Evolutionary conservation across 2,329 filamentous ascomycete species (phyloP), one percentile per base, ranked within the genome.

Genomic region (Penicillium brasilianum): DNA sequence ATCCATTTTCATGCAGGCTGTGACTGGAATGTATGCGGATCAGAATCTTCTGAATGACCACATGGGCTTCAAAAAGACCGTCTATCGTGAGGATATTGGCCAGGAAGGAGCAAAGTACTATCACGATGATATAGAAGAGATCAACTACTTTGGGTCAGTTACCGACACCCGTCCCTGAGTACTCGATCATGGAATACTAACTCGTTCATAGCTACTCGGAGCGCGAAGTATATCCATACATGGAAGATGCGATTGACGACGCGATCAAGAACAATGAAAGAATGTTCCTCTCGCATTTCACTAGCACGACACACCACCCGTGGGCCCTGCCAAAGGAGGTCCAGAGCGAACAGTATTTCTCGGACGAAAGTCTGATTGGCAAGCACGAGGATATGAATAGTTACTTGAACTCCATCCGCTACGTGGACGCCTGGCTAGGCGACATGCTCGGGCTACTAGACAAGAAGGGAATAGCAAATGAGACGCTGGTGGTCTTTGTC

Each of bases 111-210:
- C 75, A n/a, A 75, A 73, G 51, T 66, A 76, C 63, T 80, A 66
- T 61, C 75, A 63, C 65, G 59, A 60, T 55, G 71, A 30, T 54
- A 71, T 60, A 65, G 56, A 66, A 44, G 70, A 74, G 55, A 67
- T 75, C 59, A 81, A 81, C 61, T 82, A 81, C 60, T 82, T 81
- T 65, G 80, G 80, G 60, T 80, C 62, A 55, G 71, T 43, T 67
- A 55, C 30, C 54, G 25, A 30, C 3, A 2, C 10, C 4, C 44
- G 22, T 13, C 6, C 14, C 13, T 13, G 3, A 14, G 44, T 2
- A 2, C 13, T 46, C 25, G 44, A 48, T 28, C 8, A 28, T 30
- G 8, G 8, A 10, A 30, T 28, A 48, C 44, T 48, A 48, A 48
- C 44, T 9, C 14, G n/a, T 9, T 4, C 9, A 4, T 37, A 63